Evolutionary conservation across 2,329 filamentous ascomycete species (phyloP).

Genomic region (Colletotrichum destructivum): DNA sequence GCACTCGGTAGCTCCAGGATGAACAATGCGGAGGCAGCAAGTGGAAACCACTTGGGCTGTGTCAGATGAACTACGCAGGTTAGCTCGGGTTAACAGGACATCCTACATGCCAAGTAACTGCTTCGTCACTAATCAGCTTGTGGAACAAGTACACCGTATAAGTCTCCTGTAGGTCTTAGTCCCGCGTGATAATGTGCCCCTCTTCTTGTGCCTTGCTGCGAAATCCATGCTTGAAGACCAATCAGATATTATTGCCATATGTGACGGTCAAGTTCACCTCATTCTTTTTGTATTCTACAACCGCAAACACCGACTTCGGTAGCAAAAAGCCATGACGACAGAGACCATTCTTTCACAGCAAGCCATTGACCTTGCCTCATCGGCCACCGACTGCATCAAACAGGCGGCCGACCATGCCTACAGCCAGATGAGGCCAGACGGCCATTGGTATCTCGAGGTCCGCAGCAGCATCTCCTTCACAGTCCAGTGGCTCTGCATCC

Average conservation of each 20-base stretch:
- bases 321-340: conserved; percentile 3
- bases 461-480: conserved; percentile 28
- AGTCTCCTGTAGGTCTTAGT: conserved; percentile 17
- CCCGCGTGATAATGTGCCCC: too few species aligned
- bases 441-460: conserved; percentile 28
- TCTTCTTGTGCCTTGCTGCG: too few species aligned
- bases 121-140: background rate
- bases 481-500: conserved; percentile 21
- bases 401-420: conserved; percentile 24
- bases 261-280: background rate
- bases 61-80: background rate
- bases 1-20: too few species aligned
- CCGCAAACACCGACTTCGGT: background rate
- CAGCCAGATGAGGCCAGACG: conserved; percentile 26
- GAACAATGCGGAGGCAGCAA: background rate
- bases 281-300: background rate
- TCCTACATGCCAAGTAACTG: background rate
- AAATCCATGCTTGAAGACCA: background rate
- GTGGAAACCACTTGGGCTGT: background rate
- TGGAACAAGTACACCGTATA: background rate
- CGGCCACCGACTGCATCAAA: conserved; percentile 10
- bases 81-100: too few species aligned
- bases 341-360: background rate
- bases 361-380: conserved; percentile 7
- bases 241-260: background rate